Conservation (phyloP, 345 rosid species). For the Mercurialis annua region DNA sequence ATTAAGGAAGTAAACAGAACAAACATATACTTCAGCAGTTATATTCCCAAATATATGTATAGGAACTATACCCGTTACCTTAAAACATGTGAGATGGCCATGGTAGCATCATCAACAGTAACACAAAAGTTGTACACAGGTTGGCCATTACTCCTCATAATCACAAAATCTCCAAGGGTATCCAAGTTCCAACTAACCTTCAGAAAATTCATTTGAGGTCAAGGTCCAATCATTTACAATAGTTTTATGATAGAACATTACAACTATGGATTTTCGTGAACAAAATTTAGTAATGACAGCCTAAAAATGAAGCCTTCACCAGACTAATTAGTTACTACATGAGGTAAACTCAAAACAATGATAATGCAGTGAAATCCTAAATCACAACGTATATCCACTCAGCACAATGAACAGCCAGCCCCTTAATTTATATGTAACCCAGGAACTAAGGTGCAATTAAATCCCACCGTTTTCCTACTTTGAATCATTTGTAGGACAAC, state of each 20-base stretch:
- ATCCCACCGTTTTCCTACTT: neutral
- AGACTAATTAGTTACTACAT: neutral
- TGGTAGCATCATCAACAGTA: slow-evolving; percentile 92
- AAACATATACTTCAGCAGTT: slow-evolving; percentile 2
- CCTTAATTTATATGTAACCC: too few relatives aligned
- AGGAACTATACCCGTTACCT: slow-evolving; percentile 43
- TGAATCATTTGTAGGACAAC: neutral
- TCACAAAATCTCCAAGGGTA: slow-evolving; percentile 67
- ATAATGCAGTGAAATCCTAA: neutral
- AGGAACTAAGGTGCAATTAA: too few relatives aligned
- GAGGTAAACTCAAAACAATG: neutral
- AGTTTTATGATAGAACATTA: neutral
- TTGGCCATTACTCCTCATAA: slow-evolving; percentile 52
- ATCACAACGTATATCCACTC: neutral
- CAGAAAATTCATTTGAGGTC: slow-evolving; percentile 57
- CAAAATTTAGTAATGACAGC: neutral
- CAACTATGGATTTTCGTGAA: neutral
- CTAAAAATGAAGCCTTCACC: neutral
- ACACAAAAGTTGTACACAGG: slow-evolving; percentile 97
- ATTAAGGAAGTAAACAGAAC: neutral
- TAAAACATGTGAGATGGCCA: slow-evolving; percentile 94
- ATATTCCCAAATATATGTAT: neutral
- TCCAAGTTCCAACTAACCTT: slow-evolving; percentile 92
- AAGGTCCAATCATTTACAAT: neutral
- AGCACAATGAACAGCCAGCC: too few relatives aligned